Evolutionary conservation across 441 rosid genomes (phyloP).

Genomic region (Pelargonium cotyledonis): DNA sequence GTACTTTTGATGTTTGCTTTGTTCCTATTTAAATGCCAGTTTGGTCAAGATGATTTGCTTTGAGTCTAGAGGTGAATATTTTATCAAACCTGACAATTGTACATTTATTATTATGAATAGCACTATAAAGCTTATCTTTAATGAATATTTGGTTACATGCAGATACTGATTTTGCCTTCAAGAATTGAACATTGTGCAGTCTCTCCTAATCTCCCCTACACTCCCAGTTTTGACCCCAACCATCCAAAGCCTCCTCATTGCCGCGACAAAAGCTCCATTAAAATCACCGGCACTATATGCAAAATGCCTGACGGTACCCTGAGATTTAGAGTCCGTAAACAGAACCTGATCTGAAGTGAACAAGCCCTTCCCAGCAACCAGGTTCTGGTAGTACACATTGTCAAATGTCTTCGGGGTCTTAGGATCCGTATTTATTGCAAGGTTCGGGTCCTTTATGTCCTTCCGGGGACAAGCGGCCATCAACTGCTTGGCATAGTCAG

Average conservation of each 20-base stretch:
- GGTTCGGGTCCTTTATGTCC: constrained; percentile 34
- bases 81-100: not conserved
- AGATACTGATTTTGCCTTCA: constrained; percentile 10
- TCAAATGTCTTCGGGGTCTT: constrained; percentile 46
- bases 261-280: constrained; percentile 44
- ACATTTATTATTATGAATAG: not conserved
- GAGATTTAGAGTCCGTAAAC: constrained; percentile 44
- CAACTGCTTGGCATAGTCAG: constrained; percentile 44
- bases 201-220: constrained; percentile 55
- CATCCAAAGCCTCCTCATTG: constrained; percentile 76
- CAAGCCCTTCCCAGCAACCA: constrained; percentile 63
- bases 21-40: not conserved
- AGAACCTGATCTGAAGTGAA: constrained; percentile 62
- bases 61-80: not conserved
- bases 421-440: constrained; percentile 49
- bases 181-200: constrained; percentile 50
- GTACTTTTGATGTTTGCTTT: not conserved
- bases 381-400: constrained; percentile 58
- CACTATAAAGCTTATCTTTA: not conserved
- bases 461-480: constrained; percentile 43
- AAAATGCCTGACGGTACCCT: constrained; percentile 44
- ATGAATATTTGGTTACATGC: constrained; percentile 17
- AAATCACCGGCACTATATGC: constrained; percentile 49
- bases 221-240: constrained; percentile 50
- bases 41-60: not conserved